These are phyloP conservation scores for Colletotrichum eleusines DNA, from an alignment of 2,329 filamentous ascomycete genomes.

Conservation along the genomic window DNA sequence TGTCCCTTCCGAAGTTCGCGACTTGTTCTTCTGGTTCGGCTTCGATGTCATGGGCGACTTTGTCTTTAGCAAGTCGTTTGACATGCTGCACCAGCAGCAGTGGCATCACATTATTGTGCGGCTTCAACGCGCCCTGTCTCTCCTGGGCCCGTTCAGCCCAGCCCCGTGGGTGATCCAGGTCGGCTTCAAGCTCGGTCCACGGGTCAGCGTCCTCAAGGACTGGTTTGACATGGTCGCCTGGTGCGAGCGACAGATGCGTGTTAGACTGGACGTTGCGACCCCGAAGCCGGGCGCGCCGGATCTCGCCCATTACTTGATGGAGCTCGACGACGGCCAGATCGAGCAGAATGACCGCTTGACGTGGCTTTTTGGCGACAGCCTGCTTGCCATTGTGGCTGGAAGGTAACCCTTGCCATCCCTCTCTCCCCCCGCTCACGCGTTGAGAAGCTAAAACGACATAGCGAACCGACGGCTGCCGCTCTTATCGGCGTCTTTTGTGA, in stretches of 20 bases:
- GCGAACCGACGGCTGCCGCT: slow-evolving; percentile 43
- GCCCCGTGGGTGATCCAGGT: slow-evolving; percentile 47
- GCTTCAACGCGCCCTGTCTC: slow-evolving; percentile 45
- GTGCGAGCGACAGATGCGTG: slow-evolving; percentile 42
- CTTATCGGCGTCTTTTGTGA: slow-evolving; percentile 43
- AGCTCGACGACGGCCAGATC: slow-evolving; percentile 31
- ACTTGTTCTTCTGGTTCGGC: slow-evolving; percentile 48
- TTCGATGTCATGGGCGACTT: slow-evolving; percentile 54
- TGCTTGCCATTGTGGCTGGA: slow-evolving; percentile 44
- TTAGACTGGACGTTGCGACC: slow-evolving; percentile 30
- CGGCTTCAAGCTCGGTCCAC: slow-evolving; percentile 43
- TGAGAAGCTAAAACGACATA: slow-evolving; percentile 10
- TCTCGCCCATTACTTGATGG: slow-evolving; percentile 38
- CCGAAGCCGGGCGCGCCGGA: slow-evolving; percentile 34
- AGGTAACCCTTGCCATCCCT: slow-evolving; percentile 31
- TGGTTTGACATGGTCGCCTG: slow-evolving; percentile 45
- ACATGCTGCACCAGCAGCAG: slow-evolving; percentile 47
- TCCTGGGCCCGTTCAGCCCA: slow-evolving; percentile 49
- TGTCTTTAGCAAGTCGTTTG: slow-evolving; percentile 52
- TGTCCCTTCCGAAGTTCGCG: slow-evolving; percentile 40
- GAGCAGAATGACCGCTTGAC: slow-evolving; percentile 29
- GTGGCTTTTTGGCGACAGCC: slow-evolving; percentile 41
- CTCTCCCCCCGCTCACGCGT: not conserved
- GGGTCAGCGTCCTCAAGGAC: slow-evolving; percentile 42
- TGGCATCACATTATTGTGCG: slow-evolving; percentile 48